Base-by-base conservation (phyloP, 2,329 filamentous ascomycete species). In the Aspergillus persii region DNA sequence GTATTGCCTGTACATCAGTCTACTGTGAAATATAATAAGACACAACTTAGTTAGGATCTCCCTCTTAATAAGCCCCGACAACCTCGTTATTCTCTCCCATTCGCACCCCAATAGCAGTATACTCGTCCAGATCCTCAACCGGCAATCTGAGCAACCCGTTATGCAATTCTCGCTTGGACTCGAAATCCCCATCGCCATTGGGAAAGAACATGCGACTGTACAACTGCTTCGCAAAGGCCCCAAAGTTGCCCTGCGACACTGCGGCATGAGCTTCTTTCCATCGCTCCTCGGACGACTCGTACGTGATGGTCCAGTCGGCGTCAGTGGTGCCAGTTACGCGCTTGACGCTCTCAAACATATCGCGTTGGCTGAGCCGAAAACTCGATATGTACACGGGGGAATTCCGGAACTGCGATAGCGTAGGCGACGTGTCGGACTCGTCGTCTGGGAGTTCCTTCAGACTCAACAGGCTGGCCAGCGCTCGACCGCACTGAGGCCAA, bases 321-420 rank as follows among this genome's bases (percentile, higher is more conserved):
- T 86, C 82, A 2, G 75, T 81, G 0, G 82, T 84, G 0, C 81
- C 81, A 0, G 83, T 81, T 2, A 86, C 85, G 0, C 82, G 80
- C 63, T 86, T 77, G 11, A 86, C 69, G 15, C 80, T 81, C 33
- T 82, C 81, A 41, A 90, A 78, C 78, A 90, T 89, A 30, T 90
- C 86, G 9, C 79, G 77, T 72, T 90, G 88, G 50, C 74, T 84
- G 58, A 86, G 67, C 9, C 73, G 69, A 72, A 88, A 90, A 57
- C 82, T 86, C 3, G 76, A 78, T 29, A 87, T 69, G 62, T 77
- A 83, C 1, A 87, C 66, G 0, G 70, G 62, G 36, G 77, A 76
- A 69, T 86, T 84, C 46, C 57, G 57, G 33, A 61, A 69, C 15
- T 61, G 56, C 4, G 53, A 53, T 72, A 69, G 48, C 86, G 57